Percentiles rank a stretch among this genome's conserved stretches.
Conservation (phyloP, 2,329 filamentous ascomycete species). For the Talaromyces sp. region DNA sequence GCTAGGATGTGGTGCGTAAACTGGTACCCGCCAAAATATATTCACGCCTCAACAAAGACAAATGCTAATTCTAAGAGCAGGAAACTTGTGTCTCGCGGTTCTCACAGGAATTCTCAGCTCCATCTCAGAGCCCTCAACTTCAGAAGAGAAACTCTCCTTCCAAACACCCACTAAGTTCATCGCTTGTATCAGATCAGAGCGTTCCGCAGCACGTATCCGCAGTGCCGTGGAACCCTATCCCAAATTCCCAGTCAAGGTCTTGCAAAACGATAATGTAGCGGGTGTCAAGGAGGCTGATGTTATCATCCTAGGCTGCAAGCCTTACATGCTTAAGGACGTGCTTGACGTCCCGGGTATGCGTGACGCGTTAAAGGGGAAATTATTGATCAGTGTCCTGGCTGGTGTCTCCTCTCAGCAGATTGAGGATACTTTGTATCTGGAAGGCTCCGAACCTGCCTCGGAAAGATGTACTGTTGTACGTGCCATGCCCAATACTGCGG, state of each 20-base stretch:
- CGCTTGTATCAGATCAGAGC: constrained; percentile 70
- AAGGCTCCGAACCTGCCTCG: constrained; percentile 35
- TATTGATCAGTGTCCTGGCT: constrained; percentile 76
- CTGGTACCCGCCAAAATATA: background rate
- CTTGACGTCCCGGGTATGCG: constrained; percentile 65
- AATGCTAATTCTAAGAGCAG: constrained; percentile 39
- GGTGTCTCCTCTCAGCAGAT: constrained; percentile 71
- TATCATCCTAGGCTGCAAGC: constrained; percentile 76
- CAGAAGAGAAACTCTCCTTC: constrained; percentile 26
- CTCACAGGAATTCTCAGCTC: constrained; percentile 74
- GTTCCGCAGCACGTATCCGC: constrained; percentile 66
- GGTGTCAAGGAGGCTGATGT: constrained; percentile 68
- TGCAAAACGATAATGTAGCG: constrained; percentile 68
- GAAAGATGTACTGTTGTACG: constrained; percentile 59
- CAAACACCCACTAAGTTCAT: constrained; percentile 72
- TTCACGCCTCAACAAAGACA: background rate
- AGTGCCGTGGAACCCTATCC: constrained; percentile 62
- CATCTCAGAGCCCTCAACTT: constrained; percentile 49
- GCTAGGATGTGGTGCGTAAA: constrained; percentile 70
- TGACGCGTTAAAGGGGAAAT: constrained; percentile 71
- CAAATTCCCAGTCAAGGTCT: constrained; percentile 57
- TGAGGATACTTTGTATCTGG: constrained; percentile 59
- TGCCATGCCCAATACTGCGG: constrained; percentile 82
- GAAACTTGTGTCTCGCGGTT: constrained; percentile 82
- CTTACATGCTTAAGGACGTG: constrained; percentile 67